Evolutionary conservation across 805 yeast species (phyloP).

Genomic region (Kodamaea lidongshanica): DNA sequence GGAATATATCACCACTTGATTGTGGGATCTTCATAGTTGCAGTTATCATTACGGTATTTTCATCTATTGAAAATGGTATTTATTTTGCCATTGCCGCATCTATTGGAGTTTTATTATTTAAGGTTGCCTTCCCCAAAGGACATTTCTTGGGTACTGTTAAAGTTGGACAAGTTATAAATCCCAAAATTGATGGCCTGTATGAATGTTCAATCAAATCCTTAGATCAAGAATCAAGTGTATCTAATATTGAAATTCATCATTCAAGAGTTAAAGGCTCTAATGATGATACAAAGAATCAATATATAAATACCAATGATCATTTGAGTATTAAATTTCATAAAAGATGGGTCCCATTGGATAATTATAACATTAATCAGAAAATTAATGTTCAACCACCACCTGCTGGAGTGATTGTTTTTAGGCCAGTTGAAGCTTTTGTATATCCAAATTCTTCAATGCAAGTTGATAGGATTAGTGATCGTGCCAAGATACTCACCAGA

Average conservation of each 20-base stretch:
- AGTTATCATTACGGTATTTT: slow-evolving; percentile 67
- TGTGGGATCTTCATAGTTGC: slow-evolving; percentile 66
- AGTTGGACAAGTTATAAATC: slow-evolving; percentile 66
- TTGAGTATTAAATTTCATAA: slow-evolving; percentile 45
- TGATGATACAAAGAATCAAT: slow-evolving; percentile 15
- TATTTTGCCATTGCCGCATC: slow-evolving; percentile 88
- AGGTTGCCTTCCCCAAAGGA: slow-evolving; percentile 76
- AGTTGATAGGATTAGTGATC: slow-evolving; percentile 61
- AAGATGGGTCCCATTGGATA: slow-evolving; percentile 63
- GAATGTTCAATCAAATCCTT: slow-evolving; percentile 10
- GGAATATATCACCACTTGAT: slow-evolving; percentile 71
- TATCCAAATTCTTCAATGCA: slow-evolving; percentile 78
- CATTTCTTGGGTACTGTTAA: slow-evolving; percentile 73
- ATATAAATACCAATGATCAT: slow-evolving; percentile 24
- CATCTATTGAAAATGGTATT: slow-evolving; percentile 81
- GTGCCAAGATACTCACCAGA: slow-evolving; percentile 54
- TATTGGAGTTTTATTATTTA: slow-evolving; percentile 63
- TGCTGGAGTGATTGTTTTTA: slow-evolving; percentile 81
- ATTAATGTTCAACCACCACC: slow-evolving; percentile 72
- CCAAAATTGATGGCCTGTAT: slow-evolving; percentile 30
- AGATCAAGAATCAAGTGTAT: slow-evolving; percentile 18
- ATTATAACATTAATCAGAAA: slow-evolving; percentile 47
- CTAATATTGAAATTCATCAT: slow-evolving; percentile 39
- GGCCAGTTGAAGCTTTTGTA: slow-evolving; percentile 74
- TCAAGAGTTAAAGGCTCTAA: slow-evolving; percentile 13